Percentiles rank a stretch among this genome's conserved stretches.
phyloP scores from a whole-genome alignment of 805 yeast genomes.

The Torulaspora franciscae region DNA sequence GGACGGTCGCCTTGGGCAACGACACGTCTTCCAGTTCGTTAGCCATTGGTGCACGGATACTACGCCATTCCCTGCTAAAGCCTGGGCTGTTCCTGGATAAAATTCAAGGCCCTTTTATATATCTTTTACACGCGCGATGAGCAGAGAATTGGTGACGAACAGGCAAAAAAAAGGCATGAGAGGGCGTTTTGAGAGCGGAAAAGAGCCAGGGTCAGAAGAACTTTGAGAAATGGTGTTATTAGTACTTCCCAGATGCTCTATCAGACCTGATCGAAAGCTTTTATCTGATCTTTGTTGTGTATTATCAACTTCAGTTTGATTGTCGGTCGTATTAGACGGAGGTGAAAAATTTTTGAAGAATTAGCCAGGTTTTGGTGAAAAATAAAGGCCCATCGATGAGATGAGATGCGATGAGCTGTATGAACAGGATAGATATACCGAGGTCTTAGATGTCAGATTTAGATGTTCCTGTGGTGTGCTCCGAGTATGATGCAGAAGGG shows the following conservation, averaged over 20 bases:
- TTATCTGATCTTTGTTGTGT: not conserved
- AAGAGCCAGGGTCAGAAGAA: no score
- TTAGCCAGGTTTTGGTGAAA: not conserved
- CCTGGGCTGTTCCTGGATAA: not conserved
- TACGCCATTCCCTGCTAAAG: not conserved
- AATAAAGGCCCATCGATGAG: conserved; percentile 10
- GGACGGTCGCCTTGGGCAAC: conserved; percentile 78
- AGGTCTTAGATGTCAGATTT: conserved; percentile 1
- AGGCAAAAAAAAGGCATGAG: not conserved
- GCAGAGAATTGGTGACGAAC: not conserved
- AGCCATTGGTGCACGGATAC: conserved; percentile 13
- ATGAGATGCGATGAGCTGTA: conserved; percentile 10
- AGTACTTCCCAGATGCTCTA: no score
- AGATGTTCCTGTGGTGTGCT: conserved; percentile 31
- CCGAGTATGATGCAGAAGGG: conserved; percentile 60
- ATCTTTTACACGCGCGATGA: conserved; percentile 1
- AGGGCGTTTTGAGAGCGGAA: not conserved
- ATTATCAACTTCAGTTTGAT: not conserved
- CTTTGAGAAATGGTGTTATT: no score
- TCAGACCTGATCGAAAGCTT: not conserved
- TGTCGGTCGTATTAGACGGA: conserved; percentile 9
- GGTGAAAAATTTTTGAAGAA: conserved; percentile 14
- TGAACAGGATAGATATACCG: not conserved
- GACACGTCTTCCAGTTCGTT: conserved; percentile 39
- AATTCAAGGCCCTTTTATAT: not conserved